Evolutionary conservation across 805 yeast species (phyloP).

Genomic region (Candida germanica): DNA sequence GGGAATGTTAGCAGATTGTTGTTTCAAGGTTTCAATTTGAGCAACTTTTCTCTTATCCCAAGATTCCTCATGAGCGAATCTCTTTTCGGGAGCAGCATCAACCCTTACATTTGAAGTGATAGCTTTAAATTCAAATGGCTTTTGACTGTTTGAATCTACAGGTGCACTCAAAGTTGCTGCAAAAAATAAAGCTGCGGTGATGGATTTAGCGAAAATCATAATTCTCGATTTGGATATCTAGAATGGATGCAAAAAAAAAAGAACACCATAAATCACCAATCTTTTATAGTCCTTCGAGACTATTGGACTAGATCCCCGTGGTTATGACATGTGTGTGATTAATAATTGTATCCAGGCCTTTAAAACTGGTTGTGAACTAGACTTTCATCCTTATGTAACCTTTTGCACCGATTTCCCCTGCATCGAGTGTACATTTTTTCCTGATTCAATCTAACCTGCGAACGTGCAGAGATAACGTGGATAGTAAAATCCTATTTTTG

Average conservation of each 20-base stretch:
- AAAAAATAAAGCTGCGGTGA: conserved; percentile 3
- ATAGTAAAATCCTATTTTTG: no score
- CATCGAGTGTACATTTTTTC: conserved; percentile 3
- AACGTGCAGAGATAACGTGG: no score
- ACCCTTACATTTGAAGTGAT: conserved; percentile 34
- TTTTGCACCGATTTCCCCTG: no score
- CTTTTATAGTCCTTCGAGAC: no score
- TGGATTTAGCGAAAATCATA: conserved; percentile 2
- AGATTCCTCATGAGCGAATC: conserved; percentile 35
- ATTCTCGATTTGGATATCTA: neutral
- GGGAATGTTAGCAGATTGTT: conserved; percentile 12
- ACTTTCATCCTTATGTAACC: no score
- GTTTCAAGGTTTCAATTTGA: conserved; percentile 22
- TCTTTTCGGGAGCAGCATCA: conserved; percentile 29
- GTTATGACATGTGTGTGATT: no score
- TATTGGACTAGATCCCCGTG: no score
- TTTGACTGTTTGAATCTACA: neutral
- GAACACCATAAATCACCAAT: no score
- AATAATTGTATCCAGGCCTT: no score
- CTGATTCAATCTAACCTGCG: conserved; percentile 1
- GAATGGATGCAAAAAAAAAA: no score
- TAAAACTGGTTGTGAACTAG: no score
- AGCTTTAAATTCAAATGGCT: conserved; percentile 7
- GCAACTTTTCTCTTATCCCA: conserved; percentile 45
- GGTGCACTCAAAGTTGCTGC: conserved; percentile 9